phyloP scores from a whole-genome alignment of 106 monocot genomes.

The Dioscorea zingiberensis region DNA sequence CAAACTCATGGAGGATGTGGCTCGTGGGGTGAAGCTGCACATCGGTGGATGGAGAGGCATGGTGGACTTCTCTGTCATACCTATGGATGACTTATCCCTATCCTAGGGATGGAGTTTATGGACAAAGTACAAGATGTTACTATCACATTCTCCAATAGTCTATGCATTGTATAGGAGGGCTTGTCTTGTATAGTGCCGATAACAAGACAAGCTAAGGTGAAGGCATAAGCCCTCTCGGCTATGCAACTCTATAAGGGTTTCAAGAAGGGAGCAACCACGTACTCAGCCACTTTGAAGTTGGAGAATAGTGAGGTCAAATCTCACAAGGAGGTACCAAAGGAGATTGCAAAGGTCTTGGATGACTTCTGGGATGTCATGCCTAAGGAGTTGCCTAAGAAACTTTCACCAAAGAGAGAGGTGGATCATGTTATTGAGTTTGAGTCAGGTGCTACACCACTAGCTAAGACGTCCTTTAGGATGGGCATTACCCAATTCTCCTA shows the following conservation, averaged over 20 bases:
- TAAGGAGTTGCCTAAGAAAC: background rate
- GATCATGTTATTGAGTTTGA: background rate
- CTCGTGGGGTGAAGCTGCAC: too few relatives aligned
- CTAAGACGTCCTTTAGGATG: background rate
- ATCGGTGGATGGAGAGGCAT: too few relatives aligned
- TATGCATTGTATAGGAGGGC: background rate
- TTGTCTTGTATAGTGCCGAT: too few relatives aligned
- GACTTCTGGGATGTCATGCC: background rate
- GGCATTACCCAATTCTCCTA: too few relatives aligned
- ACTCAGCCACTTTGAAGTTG: background rate
- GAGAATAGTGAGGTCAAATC: too few relatives aligned
- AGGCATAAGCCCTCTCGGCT: background rate
- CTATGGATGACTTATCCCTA: too few relatives aligned
- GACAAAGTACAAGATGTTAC: background rate
- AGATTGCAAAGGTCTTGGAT: background rate
- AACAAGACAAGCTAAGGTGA: too few relatives aligned
- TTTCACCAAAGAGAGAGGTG: background rate
- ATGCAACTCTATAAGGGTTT: background rate
- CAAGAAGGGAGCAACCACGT: background rate
- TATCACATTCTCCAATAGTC: too few relatives aligned
- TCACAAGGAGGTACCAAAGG: background rate
- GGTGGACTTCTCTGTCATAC: too few relatives aligned
- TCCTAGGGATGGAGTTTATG: background rate
- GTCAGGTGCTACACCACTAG: background rate
- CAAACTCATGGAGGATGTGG: background rate